Evolutionary conservation across 2,329 filamentous ascomycete species (phyloP).

Genomic region (Lachnellula suecica): DNA sequence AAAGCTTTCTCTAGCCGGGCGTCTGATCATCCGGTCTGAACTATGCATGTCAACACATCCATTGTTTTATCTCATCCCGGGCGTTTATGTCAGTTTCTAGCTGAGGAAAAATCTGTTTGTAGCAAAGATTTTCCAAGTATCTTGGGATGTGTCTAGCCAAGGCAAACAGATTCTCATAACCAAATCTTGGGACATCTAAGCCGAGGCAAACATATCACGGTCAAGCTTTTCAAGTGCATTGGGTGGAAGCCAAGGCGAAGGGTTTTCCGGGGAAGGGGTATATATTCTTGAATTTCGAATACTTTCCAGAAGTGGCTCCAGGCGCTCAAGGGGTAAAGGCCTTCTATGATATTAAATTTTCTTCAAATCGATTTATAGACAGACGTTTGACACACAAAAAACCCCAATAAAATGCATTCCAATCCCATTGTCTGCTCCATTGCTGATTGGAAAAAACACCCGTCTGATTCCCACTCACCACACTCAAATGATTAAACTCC

Average conservation of each 20-base stretch:
- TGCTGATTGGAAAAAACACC: slow-evolving; percentile 13
- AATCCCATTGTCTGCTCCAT: slow-evolving; percentile 6
- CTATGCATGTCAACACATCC: neutral
- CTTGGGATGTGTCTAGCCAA: too few species aligned
- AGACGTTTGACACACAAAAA: slow-evolving; percentile 16
- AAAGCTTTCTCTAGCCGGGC: neutral
- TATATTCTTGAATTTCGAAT: neutral
- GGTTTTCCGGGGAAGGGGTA: neutral
- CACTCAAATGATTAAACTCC: slow-evolving; percentile 18
- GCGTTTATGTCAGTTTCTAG: neutral
- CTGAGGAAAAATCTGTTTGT: neutral
- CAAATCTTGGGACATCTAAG: too few species aligned
- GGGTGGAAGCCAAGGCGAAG: neutral
- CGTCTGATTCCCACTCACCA: slow-evolving; percentile 8
- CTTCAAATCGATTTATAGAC: slow-evolving; percentile 18
- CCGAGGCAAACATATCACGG: too few species aligned
- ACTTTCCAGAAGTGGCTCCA: neutral
- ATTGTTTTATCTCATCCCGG: slow-evolving; percentile 1
- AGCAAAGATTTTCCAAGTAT: neutral
- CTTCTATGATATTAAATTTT: slow-evolving; percentile 17
- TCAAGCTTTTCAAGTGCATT: too few species aligned
- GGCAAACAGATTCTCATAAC: too few species aligned
- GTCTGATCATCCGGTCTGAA: slow-evolving; percentile 14
- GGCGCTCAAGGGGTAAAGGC: neutral
- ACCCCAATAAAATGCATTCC: slow-evolving; percentile 5